Evolutionary conservation across 2,329 filamentous ascomycete genomes (phyloP).

Genomic region (Beauveria sp.): DNA sequence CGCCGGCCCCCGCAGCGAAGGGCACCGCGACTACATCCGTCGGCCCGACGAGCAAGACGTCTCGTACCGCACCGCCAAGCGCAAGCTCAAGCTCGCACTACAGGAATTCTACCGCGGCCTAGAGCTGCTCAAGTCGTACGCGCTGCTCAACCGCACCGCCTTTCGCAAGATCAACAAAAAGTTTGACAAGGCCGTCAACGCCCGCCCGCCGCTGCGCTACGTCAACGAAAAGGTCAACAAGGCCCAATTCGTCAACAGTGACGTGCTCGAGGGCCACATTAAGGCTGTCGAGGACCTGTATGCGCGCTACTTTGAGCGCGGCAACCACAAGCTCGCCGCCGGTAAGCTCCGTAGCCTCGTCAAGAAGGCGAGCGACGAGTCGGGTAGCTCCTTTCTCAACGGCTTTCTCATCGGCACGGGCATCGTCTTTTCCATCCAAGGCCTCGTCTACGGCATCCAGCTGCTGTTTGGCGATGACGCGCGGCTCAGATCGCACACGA

Average conservation of each 20-base stretch:
- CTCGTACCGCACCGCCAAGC: slow-evolving; percentile 79
- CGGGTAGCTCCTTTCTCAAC: slow-evolving; percentile 50
- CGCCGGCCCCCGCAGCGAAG: slow-evolving; percentile 22
- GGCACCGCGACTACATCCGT: slow-evolving; percentile 43
- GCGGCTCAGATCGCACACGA: slow-evolving; percentile 43
- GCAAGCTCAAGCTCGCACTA: slow-evolving; percentile 82
- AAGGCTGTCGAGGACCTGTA: slow-evolving; percentile 83
- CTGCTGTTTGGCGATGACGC: slow-evolving; percentile 44
- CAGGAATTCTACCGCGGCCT: slow-evolving; percentile 91
- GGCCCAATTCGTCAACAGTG: slow-evolving; percentile 85
- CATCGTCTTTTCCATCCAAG: slow-evolving; percentile 57
- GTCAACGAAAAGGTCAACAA: slow-evolving; percentile 88
- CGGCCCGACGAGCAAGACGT: slow-evolving; percentile 47
- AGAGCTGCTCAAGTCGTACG: slow-evolving; percentile 83
- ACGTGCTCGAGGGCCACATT: slow-evolving; percentile 72
- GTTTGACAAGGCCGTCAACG: slow-evolving; percentile 84
- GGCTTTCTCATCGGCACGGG: slow-evolving; percentile 63
- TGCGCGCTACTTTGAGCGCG: slow-evolving; percentile 86
- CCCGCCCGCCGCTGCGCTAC: slow-evolving; percentile 69
- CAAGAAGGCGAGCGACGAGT: slow-evolving; percentile 48
- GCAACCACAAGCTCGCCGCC: slow-evolving; percentile 85
- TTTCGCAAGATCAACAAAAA: slow-evolving; percentile 99
- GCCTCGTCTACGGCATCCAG: slow-evolving; percentile 51
- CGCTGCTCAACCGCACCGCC: slow-evolving; percentile 80
- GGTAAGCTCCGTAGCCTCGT: slow-evolving; percentile 74